Conservation (phyloP, 305 asterid genomes). For the Monarda citriodora region DNA sequence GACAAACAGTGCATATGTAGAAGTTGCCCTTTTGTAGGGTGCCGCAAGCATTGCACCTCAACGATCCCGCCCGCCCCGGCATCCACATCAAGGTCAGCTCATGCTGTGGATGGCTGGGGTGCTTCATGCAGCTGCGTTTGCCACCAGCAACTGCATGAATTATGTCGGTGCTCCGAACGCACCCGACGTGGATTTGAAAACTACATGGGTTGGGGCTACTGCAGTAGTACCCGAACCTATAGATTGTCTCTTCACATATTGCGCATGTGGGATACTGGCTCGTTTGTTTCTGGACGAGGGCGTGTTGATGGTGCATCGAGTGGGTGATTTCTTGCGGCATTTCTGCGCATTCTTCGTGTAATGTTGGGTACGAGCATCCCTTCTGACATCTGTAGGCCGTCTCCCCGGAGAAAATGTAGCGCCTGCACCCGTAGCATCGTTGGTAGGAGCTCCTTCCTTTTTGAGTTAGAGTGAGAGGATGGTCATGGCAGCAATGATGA, state of each 20-base stretch:
- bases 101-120: background rate
- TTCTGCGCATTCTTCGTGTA: slow-evolving; percentile 13
- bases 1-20: slow-evolving; percentile 1
- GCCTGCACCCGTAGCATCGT: background rate
- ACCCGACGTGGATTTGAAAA: background rate
- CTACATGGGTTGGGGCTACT: background rate
- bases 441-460: too few relatives aligned
- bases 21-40: background rate
- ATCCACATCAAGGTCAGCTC: background rate
- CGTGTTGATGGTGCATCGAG: slow-evolving; percentile 1
- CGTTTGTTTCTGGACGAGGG: background rate
- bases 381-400: background rate
- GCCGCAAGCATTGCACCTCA: slow-evolving; percentile 12
- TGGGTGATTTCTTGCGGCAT: slow-evolving; percentile 5
- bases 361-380: background rate
- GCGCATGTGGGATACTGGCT: background rate
- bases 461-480: slow-evolving; percentile 1
- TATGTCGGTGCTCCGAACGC: background rate
- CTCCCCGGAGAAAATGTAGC: background rate
- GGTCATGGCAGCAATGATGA: background rate
- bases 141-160: background rate
- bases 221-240: background rate
- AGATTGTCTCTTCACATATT: background rate
- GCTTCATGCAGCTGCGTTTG: background rate
- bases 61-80: background rate